These are phyloP conservation scores for Gypsophila paniculata DNA, from an alignment of 179 eudicot genomes.

Conservation along the genomic window DNA sequence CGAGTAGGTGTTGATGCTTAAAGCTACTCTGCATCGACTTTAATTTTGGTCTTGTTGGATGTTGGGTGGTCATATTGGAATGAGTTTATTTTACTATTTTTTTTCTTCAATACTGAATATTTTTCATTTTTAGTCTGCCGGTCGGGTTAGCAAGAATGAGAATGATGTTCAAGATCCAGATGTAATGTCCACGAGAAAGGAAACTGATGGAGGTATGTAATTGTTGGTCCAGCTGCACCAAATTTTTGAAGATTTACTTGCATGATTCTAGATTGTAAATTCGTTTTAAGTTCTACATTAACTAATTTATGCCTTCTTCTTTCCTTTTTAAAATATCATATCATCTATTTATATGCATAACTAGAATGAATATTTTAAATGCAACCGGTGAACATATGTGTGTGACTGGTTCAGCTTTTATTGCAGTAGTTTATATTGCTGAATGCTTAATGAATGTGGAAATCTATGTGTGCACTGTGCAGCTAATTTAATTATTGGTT, in stretches of 20 bases:
- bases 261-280: background rate
- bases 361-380: background rate
- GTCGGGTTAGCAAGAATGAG: conserved; percentile 50
- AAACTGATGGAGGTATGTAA: conserved; percentile 44
- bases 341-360: background rate
- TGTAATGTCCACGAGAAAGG: conserved; percentile 32
- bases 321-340: background rate
- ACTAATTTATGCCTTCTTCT: background rate
- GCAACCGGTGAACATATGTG: background rate
- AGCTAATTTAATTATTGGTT: background rate
- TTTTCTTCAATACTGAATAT: conserved; percentile 6
- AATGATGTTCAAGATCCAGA: conserved; percentile 37
- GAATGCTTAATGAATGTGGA: background rate
- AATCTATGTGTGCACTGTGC: background rate
- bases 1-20: background rate
- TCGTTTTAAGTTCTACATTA: background rate
- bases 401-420: background rate
- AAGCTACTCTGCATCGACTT: background rate
- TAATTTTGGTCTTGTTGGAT: background rate
- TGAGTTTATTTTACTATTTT: background rate
- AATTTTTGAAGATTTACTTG: conserved; percentile 2
- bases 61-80: background rate
- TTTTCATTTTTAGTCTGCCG: conserved; percentile 66
- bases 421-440: background rate
- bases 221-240: background rate